Evolutionary conservation across 2,329 filamentous ascomycete genomes (phyloP).

Genomic region (Talaromyces funiculosus): DNA sequence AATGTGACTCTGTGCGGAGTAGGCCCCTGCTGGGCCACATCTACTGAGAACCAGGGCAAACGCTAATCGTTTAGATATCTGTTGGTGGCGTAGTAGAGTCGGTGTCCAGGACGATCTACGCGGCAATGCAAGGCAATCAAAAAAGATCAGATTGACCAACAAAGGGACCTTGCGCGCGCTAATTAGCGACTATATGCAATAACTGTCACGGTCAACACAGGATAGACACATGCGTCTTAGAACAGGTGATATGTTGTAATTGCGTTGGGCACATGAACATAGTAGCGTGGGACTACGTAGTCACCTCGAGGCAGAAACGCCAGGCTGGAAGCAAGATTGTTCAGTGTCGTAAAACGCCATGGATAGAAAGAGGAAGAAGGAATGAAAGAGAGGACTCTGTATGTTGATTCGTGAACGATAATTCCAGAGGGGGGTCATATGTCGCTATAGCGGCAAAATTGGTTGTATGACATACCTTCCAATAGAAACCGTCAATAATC

Average conservation of each 20-base stretch:
- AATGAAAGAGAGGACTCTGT: neutral
- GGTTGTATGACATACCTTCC: neutral
- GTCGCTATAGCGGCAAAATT: constrained; percentile 2
- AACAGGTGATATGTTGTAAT: constrained; percentile 9
- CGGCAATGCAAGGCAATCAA: constrained; percentile 14
- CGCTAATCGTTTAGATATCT: constrained; percentile 5
- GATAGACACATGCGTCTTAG: constrained; percentile 1
- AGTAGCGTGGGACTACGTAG: constrained; percentile 8
- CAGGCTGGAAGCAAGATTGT: neutral
- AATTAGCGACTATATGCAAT: constrained; percentile 14
- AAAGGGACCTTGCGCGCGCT: constrained; percentile 12
- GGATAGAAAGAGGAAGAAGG: neutral
- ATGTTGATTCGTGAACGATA: constrained; percentile 7
- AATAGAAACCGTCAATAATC: neutral
- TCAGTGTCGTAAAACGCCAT: neutral
- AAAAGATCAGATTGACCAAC: constrained; percentile 11
- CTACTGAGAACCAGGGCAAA: neutral
- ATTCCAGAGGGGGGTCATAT: constrained; percentile 1
- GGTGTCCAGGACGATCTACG: constrained; percentile 12
- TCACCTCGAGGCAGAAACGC: constrained; percentile 11
- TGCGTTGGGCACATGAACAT: constrained; percentile 10
- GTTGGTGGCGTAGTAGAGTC: constrained; percentile 10
- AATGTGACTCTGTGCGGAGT: constrained; percentile 10
- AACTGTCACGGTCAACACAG: constrained; percentile 9
- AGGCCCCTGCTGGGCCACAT: constrained; percentile 10